phyloP scores from a whole-genome alignment of 495 filamentous ascomycete species.

The Penicillium bovifimosum region DNA sequence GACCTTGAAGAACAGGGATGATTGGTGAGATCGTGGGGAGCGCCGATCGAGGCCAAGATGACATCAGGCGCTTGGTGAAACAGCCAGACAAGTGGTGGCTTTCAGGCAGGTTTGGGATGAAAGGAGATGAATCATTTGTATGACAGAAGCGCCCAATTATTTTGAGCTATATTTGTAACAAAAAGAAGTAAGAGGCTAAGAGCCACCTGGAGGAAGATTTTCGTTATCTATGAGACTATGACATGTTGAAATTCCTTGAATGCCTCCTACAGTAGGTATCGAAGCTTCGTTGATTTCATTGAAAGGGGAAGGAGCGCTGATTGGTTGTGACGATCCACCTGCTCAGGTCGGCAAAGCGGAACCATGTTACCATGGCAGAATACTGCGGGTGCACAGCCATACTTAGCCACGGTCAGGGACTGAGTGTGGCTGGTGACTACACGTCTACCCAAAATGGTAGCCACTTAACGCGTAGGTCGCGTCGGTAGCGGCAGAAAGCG shows the following conservation, averaged over 20 bases:
- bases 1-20: constrained; percentile 14
- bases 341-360: too few relatives aligned
- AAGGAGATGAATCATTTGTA: neutral
- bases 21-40: constrained; percentile 23
- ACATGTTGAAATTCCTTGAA: neutral
- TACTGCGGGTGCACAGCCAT: neutral
- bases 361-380: too few relatives aligned
- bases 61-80: constrained; percentile 45
- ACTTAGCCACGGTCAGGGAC: neutral
- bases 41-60: constrained; percentile 30
- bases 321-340: neutral
- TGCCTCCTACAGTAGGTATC: neutral
- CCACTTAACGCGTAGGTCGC: constrained; percentile 39
- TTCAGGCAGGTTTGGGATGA: constrained; percentile 8
- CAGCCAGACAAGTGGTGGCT: constrained; percentile 20
- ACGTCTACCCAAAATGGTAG: constrained; percentile 31
- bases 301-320: constrained; percentile 2
- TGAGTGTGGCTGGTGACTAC: neutral
- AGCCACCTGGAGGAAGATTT: neutral
- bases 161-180: neutral
- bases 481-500: constrained; percentile 18
- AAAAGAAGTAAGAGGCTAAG: neutral
- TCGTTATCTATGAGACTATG: neutral
- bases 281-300: neutral
- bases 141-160: neutral